These are phyloP conservation scores for Spathaspora gorwiae DNA, from an alignment of 805 yeast species.

Conservation along the genomic window DNA sequence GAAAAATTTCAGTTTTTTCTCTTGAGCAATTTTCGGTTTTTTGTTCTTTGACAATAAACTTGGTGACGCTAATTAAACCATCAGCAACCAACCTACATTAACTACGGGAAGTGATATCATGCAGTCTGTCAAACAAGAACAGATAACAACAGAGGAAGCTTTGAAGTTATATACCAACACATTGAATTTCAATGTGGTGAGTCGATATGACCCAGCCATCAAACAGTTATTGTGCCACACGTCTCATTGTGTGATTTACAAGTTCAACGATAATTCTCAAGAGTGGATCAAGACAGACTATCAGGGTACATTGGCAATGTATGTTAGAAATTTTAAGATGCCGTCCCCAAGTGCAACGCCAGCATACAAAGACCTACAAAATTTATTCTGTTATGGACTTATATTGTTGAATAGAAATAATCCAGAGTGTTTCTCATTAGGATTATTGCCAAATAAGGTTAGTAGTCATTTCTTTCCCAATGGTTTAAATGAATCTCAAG, in stretches of 20 bases:
- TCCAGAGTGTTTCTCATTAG: conserved; percentile 70
- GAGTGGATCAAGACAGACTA: conserved; percentile 71
- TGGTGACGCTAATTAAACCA: no score
- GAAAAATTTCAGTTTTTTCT: no score
- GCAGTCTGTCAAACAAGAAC: conserved; percentile 18
- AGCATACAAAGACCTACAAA: conserved; percentile 31
- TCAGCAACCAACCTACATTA: no score
- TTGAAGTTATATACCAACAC: conserved; percentile 64
- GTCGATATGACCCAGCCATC: conserved; percentile 69
- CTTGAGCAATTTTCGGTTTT: no score
- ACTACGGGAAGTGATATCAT: no score
- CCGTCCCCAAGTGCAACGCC: conserved; percentile 14
- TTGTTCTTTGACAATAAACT: no score
- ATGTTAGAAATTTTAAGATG: conserved; percentile 44
- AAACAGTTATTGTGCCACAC: conserved; percentile 64
- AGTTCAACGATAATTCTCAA: conserved; percentile 50
- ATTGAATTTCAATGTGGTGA: conserved; percentile 69
- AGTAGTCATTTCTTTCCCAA: conserved; percentile 40
- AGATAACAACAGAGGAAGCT: conserved; percentile 41
- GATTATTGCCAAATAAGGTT: conserved; percentile 54
- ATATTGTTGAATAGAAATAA: conserved; percentile 63
- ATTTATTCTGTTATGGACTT: conserved; percentile 59
- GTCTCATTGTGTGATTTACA: conserved; percentile 68
- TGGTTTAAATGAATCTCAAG: conserved; percentile 24
- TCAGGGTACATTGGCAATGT: conserved; percentile 67